A percentile compares a stretch with the other conserved stretches of the same genome.
Evolutionary conservation across 2,329 filamentous ascomycete genomes (phyloP).

Genomic region (Ascochyta pisi): DNA sequence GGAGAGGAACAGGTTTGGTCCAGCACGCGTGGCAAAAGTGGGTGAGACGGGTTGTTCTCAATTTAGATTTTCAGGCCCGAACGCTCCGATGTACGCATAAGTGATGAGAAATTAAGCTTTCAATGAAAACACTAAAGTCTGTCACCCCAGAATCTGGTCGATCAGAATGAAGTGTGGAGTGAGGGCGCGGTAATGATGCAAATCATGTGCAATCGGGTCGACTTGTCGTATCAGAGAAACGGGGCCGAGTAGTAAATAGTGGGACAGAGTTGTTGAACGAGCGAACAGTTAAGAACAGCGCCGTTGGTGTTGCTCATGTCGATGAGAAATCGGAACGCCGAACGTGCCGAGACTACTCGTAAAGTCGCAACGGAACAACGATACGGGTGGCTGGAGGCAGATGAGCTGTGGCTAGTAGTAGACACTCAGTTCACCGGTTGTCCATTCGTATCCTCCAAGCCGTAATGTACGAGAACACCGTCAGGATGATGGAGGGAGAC

Average conservation of each 20-base stretch:
- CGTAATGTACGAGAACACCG: background rate
- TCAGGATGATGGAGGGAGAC: background rate
- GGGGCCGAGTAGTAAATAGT: background rate
- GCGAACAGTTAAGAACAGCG: background rate
- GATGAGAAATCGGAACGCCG: background rate
- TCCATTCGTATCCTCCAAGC: background rate
- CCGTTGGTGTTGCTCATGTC: background rate
- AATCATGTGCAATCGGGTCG: background rate
- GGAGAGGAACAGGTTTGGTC: background rate
- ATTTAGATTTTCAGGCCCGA: background rate
- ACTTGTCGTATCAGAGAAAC: conserved; percentile 2
- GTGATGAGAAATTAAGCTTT: conserved; percentile 12
- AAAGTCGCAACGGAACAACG: background rate
- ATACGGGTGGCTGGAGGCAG: background rate
- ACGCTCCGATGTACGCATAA: conserved; percentile 5
- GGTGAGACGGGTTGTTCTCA: conserved; percentile 4
- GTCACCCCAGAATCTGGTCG: conserved; percentile 12
- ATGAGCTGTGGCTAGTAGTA: background rate
- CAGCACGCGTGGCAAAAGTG: conserved; percentile 12
- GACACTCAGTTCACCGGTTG: background rate
- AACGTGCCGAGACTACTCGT: conserved; percentile 2
- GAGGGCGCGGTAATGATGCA: conserved; percentile 3
- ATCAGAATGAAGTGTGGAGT: conserved; percentile 7
- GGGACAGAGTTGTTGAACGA: background rate
- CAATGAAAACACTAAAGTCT: background rate